Percentiles rank a stretch among this genome's conserved stretches.
Conservation (phyloP, 257 asterid species). For the Gynochthodes officinalis region DNA sequence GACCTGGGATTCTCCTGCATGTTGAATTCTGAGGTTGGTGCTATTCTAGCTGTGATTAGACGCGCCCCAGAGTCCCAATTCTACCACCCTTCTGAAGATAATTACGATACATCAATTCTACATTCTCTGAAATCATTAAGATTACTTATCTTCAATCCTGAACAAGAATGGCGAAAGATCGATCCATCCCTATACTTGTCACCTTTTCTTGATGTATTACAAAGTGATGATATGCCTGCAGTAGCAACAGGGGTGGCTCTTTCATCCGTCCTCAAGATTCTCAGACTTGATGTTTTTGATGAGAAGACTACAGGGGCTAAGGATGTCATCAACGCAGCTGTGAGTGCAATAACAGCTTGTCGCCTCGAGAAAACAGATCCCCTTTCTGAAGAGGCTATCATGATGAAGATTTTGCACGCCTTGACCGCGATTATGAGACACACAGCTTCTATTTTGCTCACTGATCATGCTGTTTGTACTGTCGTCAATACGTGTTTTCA, state of each 20-base stretch:
- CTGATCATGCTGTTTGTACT: slow-evolving; percentile 74
- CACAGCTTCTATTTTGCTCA: slow-evolving; percentile 57
- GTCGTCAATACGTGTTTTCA: slow-evolving; percentile 87
- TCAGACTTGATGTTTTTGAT: slow-evolving; percentile 59
- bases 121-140: slow-evolving; percentile 70
- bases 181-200: slow-evolving; percentile 66
- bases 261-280: slow-evolving; percentile 71
- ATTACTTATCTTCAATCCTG: slow-evolving; percentile 69
- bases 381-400: slow-evolving; percentile 62
- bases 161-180: slow-evolving; percentile 67
- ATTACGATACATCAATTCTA: slow-evolving; percentile 43
- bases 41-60: slow-evolving; percentile 79
- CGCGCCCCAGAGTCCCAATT: slow-evolving; percentile 52
- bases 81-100: slow-evolving; percentile 55
- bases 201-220: slow-evolving; percentile 82
- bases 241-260: slow-evolving; percentile 75
- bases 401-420: slow-evolving; percentile 76
- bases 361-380: slow-evolving; percentile 75
- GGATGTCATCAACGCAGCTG: slow-evolving; percentile 52
- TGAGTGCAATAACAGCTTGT: slow-evolving; percentile 59
- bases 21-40: slow-evolving; percentile 88
- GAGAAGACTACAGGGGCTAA: slow-evolving; percentile 58
- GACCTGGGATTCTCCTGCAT: slow-evolving; percentile 85
- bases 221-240: slow-evolving; percentile 78
- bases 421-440: slow-evolving; percentile 70